Evolutionary conservation across 225 moss, liverwort and hornwort species (phyloP), one percentile per base, ranked within the genome.

Genomic region (Straminergon stramineum): DNA sequence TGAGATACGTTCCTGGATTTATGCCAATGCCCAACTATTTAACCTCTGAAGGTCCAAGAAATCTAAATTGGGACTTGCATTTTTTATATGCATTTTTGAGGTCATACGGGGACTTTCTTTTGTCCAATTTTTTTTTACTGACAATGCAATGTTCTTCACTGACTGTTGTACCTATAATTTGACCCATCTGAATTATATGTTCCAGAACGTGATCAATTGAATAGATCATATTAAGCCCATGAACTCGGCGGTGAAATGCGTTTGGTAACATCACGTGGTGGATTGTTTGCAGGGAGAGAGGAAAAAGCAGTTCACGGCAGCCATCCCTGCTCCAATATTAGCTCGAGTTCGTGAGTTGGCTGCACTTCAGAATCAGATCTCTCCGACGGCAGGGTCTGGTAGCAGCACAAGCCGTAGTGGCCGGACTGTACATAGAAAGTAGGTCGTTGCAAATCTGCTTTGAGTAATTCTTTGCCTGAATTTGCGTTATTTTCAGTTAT

Each of bases 281-380:
- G 43, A 63, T 85, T 78, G 77, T 39, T 85, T 69, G 84, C 94
- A 98, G 98, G 98, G 98, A 85, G 98, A 97, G 92, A 94, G 96
- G 89, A 98, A 96, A 84, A 98, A 98, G 90, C 98, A 98, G 93
- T 98, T 98, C 89, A 96, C 98, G 84, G 98, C 98, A 70, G 96
- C 98, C 26, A 98, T 98, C 88, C 98, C 98, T 86, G 94, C 93
- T 81, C 95, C 95, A 57, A 95, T 98, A 76, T 90, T 98, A 85
- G 95, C 98, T 75, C 95, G 95, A 86, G 98, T 98, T 73, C 95
- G 98, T 73, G 98, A 98, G 81, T 94, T 98, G 88, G 97, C 98
- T 87, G 96, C 97, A 20, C 94, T 98, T 76, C 97, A 98, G 89
- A 96, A 96, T 60, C 98, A 97, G 86, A 91, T 95, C 34, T 90